Evolutionary conservation across 2,329 filamentous ascomycete species (phyloP).

Genomic region (Aspergillus vadensis): DNA sequence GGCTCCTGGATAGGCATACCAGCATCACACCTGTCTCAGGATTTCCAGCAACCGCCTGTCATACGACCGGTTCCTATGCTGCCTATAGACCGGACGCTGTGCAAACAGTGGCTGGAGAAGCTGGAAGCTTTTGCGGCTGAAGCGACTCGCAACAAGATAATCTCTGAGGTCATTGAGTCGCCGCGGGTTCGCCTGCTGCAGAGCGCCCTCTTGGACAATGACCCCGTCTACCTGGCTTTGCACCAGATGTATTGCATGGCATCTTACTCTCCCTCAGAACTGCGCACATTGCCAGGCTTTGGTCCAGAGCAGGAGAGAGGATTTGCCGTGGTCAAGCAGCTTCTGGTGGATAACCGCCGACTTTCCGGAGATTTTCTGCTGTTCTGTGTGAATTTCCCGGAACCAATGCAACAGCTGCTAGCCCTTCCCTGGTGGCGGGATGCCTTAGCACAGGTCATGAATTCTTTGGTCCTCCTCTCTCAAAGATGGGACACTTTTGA

Average conservation of each 20-base stretch:
- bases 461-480: constrained; percentile 50
- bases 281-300: constrained; percentile 44
- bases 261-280: constrained; percentile 42
- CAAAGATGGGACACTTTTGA: constrained; percentile 44
- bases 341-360: constrained; percentile 51
- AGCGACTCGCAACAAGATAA: constrained; percentile 22
- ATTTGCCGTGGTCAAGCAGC: constrained; percentile 41
- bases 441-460: constrained; percentile 43
- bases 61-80: not conserved
- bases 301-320: constrained; percentile 32
- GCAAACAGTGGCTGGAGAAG: not conserved
- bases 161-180: constrained; percentile 44
- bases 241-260: constrained; percentile 67
- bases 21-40: not conserved
- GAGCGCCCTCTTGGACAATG: constrained; percentile 58
- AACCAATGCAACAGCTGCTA: constrained; percentile 29
- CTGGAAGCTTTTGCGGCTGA: constrained; percentile 23
- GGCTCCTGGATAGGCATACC: not conserved
- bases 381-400: constrained; percentile 55
- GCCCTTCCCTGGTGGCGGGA: constrained; percentile 37
- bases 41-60: not conserved
- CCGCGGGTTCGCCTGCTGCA: constrained; percentile 57
- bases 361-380: constrained; percentile 44
- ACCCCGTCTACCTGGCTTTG: constrained; percentile 65
- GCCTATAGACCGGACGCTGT: not conserved